Evolutionary conservation across 371 early-diverging fungal species (phyloP), one percentile per base, ranked within the genome.

Genomic region (Umbelopsis sp.): DNA sequence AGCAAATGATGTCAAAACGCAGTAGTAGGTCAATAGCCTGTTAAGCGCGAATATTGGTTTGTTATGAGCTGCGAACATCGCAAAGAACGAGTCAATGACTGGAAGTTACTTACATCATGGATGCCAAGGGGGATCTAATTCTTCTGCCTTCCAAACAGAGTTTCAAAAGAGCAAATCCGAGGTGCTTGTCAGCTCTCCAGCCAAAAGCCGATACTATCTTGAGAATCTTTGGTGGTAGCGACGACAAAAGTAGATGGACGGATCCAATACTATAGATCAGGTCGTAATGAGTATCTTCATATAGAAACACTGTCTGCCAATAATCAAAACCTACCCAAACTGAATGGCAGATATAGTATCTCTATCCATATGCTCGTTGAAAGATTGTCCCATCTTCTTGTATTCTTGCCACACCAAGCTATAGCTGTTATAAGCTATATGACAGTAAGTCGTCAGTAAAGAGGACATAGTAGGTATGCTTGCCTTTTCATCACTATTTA

Each of bases 161-260:
- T 38, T 85, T 82, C 4, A 88, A 70, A 24, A 88, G 65, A 4
- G 86, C 86, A 68, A 87, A 84, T 1, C 90, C 90, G 64, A 88
- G 78, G 29, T 83, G 77, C 63, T 84, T 83, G 72, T 89, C 87
- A 1, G 86, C 86, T 45, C 77, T 74, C 83, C 86, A 87, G 14
- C 86, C 86, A 63, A 89, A 84, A 0, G 86, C 83, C 4, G 82
- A 76, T 18, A 89, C 81, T 37, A 88, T 75, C 18, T 84, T 81
- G 8, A 86, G 72, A 38, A 88, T 83, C 63, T 88, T 88, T 45
- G 81, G 72, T 0, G 90, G 88, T 69, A 89, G 72, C 3, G 84
- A 81, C 0, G 87, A 86, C 6, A 89, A 72, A 5, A 89, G 70
- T 11, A 88, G 71, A 70, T 89, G 81, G 44, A 86, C 85, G 6